These are phyloP conservation scores for Diplodia intermedia DNA, from an alignment of 2,329 filamentous ascomycete species.

Conservation along the genomic window DNA sequence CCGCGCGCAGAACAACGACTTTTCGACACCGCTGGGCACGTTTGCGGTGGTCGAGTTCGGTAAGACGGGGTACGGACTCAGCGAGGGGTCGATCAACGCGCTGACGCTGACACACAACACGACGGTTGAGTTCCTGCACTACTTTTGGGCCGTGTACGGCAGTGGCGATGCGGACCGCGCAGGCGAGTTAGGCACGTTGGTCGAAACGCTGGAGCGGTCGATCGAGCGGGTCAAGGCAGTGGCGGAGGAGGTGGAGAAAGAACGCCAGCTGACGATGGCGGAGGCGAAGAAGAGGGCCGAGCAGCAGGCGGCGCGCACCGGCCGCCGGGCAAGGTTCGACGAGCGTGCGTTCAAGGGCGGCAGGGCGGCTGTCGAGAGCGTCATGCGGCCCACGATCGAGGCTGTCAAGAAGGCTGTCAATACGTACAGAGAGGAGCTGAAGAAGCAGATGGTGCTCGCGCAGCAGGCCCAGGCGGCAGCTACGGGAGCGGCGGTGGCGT, in stretches of 20 bases:
- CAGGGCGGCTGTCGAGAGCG: slow-evolving; percentile 72
- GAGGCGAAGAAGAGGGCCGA: slow-evolving; percentile 62
- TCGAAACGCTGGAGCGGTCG: slow-evolving; percentile 80
- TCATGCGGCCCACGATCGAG: slow-evolving; percentile 76
- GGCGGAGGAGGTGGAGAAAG: slow-evolving; percentile 77
- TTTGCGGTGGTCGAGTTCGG: slow-evolving; percentile 42
- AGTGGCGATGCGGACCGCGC: slow-evolving; percentile 85
- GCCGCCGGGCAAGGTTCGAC: slow-evolving; percentile 75
- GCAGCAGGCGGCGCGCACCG: slow-evolving; percentile 73
- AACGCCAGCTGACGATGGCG: slow-evolving; percentile 71
- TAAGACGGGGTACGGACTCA: slow-evolving; percentile 43
- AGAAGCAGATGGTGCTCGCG: slow-evolving; percentile 58
- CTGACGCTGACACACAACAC: slow-evolving; percentile 85
- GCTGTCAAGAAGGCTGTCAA: slow-evolving; percentile 73
- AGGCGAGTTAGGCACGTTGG: slow-evolving; percentile 78
- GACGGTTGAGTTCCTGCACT: slow-evolving; percentile 92
- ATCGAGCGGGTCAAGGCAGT: slow-evolving; percentile 80
- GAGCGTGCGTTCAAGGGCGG: slow-evolving; percentile 63
- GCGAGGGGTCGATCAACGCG: slow-evolving; percentile 62
- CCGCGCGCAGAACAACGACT: slow-evolving; percentile 62
- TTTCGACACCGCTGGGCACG: slow-evolving; percentile 38
- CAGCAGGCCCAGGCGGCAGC: slow-evolving; percentile 29
- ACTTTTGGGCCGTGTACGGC: slow-evolving; percentile 93
- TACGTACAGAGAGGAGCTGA: slow-evolving; percentile 75
- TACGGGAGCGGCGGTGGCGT: background rate